phyloP scores from a whole-genome alignment of 345 rosid species.

The Mallotus nudiflorus region DNA sequence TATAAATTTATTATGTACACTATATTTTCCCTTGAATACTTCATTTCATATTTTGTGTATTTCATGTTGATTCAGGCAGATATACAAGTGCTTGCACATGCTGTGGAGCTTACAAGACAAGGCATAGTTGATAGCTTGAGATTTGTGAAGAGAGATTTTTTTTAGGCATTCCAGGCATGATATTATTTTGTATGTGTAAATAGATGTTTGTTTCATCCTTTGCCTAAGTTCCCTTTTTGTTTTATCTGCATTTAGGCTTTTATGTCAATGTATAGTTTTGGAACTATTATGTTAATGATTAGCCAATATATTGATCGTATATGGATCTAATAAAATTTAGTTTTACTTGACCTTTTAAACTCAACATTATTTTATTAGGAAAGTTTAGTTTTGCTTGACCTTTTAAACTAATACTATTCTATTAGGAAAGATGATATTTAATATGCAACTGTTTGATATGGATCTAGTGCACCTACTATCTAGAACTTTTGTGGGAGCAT shows the following conservation, averaged over 20 bases:
- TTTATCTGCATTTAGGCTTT: neutral
- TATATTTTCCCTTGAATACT: neutral
- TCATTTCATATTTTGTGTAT: neutral
- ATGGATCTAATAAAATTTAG: neutral
- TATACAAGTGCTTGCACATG: slow-evolving; percentile 96
- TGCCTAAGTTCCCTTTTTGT: neutral
- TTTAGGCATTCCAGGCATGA: slow-evolving; percentile 88
- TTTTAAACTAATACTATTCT: neutral
- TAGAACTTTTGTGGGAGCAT: neutral
- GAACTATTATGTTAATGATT: neutral
- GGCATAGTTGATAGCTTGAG: slow-evolving; percentile 95
- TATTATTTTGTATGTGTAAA: neutral
- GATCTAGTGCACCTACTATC: neutral
- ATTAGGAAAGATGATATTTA: too few species aligned
- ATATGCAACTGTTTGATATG: too few species aligned
- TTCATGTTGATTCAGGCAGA: slow-evolving; percentile 57
- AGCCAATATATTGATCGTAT: neutral
- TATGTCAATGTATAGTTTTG: neutral
- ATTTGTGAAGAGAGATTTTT: slow-evolving; percentile 90
- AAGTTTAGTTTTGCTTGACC: too few species aligned
- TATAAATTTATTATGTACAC: neutral
- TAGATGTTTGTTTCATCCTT: neutral
- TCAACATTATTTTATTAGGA: too few species aligned
- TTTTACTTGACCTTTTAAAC: too few species aligned
- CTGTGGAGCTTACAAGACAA: slow-evolving; percentile 91